Conservation (phyloP, 2,329 filamentous ascomycete genomes). For the Cercospora sojina region DNA sequence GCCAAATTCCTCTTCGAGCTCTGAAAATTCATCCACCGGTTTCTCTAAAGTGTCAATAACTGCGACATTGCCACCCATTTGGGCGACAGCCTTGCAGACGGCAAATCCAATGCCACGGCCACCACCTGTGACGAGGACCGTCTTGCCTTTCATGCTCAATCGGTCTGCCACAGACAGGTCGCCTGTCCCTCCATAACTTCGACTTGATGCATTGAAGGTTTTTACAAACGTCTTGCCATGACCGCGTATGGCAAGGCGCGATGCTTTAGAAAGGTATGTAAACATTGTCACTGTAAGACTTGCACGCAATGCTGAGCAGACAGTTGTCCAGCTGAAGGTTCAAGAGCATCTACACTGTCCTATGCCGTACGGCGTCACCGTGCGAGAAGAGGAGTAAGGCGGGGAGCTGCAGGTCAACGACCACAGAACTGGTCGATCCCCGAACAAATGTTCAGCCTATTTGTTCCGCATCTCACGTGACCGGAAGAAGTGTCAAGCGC, state of each 20-base stretch:
- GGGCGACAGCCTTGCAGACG: conserved; percentile 9
- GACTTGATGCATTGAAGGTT: background rate
- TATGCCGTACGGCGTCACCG: background rate
- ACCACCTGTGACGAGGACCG: conserved; percentile 45
- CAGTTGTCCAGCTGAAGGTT: background rate
- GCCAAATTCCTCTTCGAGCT: background rate
- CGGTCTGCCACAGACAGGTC: conserved; percentile 13
- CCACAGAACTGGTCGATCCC: background rate
- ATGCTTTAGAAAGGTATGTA: background rate
- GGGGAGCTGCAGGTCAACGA: background rate
- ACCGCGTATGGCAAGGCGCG: background rate
- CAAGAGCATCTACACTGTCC: background rate
- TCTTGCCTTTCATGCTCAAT: conserved; percentile 37
- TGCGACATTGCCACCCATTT: conserved; percentile 7
- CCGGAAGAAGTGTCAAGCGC: background rate
- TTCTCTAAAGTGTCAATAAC: conserved; percentile 5
- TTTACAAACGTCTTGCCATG: background rate
- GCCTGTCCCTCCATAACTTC: background rate
- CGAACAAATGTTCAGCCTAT: background rate
- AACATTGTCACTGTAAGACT: background rate
- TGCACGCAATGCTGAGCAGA: background rate
- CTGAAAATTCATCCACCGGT: conserved; percentile 3
- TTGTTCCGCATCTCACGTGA: background rate
- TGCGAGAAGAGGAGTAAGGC: conserved; percentile 2
- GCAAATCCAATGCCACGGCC: conserved; percentile 44